These are phyloP conservation scores for Polyporus arcularius DNA, from an alignment of 768 basidiomycete genomes.

Conservation along the genomic window DNA sequence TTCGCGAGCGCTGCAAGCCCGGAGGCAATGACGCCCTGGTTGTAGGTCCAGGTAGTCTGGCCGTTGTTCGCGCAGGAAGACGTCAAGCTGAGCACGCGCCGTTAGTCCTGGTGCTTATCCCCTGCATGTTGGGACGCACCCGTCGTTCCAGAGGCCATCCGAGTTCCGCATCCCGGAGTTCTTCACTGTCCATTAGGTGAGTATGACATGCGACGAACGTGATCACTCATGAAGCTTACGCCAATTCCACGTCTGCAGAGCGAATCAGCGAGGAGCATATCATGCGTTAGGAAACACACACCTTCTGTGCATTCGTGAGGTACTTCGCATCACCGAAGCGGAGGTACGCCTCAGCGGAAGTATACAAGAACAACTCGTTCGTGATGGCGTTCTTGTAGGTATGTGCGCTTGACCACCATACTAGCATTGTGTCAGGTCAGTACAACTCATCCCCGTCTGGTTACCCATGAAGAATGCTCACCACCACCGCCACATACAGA, in stretches of 20 bases:
- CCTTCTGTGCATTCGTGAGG: constrained; percentile 51
- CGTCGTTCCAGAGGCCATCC: constrained; percentile 47
- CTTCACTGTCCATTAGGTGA: constrained; percentile 32
- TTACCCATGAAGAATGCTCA: constrained; percentile 18
- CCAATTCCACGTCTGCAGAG: constrained; percentile 30
- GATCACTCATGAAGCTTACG: constrained; percentile 21
- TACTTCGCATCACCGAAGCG: constrained; percentile 40
- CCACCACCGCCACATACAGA: constrained; percentile 53
- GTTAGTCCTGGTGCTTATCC: not conserved
- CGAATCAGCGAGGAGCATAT: not conserved
- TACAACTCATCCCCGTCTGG: not conserved
- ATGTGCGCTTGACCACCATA: constrained; percentile 59
- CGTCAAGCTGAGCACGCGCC: not conserved
- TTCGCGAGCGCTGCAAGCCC: constrained; percentile 45
- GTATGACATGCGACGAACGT: not conserved
- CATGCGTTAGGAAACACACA: constrained; percentile 33
- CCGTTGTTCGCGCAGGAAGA: not conserved
- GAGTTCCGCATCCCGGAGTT: constrained; percentile 49
- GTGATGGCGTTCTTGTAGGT: constrained; percentile 64
- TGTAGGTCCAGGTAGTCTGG: constrained; percentile 62
- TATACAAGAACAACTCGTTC: constrained; percentile 56
- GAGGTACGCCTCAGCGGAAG: constrained; percentile 50
- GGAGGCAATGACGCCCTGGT: constrained; percentile 59
- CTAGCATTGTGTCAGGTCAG: constrained; percentile 26
- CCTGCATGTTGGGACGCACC: constrained; percentile 24